A percentile compares a stretch with the other conserved stretches of the same genome.
phyloP scores from a whole-genome alignment of 306 rosid species.

The Phaseolus lunatus region DNA sequence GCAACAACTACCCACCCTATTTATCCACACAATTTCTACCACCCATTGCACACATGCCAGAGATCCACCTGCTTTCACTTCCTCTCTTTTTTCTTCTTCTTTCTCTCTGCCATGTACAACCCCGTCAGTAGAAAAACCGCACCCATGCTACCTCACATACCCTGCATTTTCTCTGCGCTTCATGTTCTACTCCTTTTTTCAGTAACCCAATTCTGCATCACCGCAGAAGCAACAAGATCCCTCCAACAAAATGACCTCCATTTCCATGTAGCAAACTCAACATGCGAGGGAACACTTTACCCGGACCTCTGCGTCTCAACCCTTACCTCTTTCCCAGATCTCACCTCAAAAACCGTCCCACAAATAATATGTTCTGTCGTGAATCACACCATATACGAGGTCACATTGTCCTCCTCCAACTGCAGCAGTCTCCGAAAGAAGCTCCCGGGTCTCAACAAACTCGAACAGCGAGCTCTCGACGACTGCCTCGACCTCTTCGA shows the following conservation, averaged over 20 bases:
- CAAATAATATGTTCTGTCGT: constrained; percentile 57
- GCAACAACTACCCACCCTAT: not conserved
- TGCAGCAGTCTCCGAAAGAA: constrained; percentile 47
- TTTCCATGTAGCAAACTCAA: constrained; percentile 57
- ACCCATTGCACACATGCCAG: not conserved
- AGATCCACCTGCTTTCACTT: not conserved
- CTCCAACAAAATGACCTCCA: constrained; percentile 33
- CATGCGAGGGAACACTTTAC: constrained; percentile 80
- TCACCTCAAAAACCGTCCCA: constrained; percentile 61
- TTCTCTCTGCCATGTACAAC: constrained; percentile 42
- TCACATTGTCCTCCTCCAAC: constrained; percentile 57
- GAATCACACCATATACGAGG: constrained; percentile 58
- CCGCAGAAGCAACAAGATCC: not conserved
- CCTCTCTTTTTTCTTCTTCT: not conserved
- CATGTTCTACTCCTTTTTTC: constrained; percentile 37
- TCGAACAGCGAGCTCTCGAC: constrained; percentile 65
- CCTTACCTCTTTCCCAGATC: constrained; percentile 62
- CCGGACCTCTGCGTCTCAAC: constrained; percentile 76
- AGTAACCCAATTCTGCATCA: constrained; percentile 31
- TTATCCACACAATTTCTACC: not conserved
- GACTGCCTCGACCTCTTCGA: constrained; percentile 76
- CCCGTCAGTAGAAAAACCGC: constrained; percentile 36
- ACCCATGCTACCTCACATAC: constrained; percentile 37
- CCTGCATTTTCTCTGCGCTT: constrained; percentile 16
- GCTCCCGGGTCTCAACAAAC: constrained; percentile 34